Evolutionary conservation across 306 rosid genomes (phyloP).

Genomic region (Quercus mongolica): DNA sequence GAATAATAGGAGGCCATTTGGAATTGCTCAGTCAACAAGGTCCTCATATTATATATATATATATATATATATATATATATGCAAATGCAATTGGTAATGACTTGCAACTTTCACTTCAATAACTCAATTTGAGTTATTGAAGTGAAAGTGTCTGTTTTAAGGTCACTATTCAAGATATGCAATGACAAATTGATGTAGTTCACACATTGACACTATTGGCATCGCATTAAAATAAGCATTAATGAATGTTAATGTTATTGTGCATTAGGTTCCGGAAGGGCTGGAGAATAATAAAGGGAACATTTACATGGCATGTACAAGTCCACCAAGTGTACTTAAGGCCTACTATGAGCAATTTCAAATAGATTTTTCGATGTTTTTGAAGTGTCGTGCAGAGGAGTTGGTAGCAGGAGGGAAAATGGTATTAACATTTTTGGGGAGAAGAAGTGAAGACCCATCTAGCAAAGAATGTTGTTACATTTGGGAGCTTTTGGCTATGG

Average conservation of each 20-base stretch:
- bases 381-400: constrained; percentile 45
- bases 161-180: too few relatives aligned
- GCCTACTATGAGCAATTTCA: constrained; percentile 50
- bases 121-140: too few relatives aligned
- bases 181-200: too few relatives aligned
- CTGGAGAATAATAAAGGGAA: constrained; percentile 54
- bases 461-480: constrained; percentile 51
- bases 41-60: too few relatives aligned
- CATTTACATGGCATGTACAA: constrained; percentile 43
- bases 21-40: too few relatives aligned
- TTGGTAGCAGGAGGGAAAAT: constrained; percentile 46
- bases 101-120: too few relatives aligned
- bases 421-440: constrained; percentile 49
- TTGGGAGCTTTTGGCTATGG: constrained; percentile 55
- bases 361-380: constrained; percentile 42
- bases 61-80: too few relatives aligned
- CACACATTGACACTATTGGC: too few relatives aligned
- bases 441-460: constrained; percentile 42
- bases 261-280: constrained; percentile 50
- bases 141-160: too few relatives aligned
- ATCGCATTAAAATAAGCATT: too few relatives aligned
- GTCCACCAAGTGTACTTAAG: constrained; percentile 37
- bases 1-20: too few relatives aligned
- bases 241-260: neutral
- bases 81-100: too few relatives aligned